Evolutionary conservation across 2,329 filamentous ascomycete genomes (phyloP).

Genomic region (Ophiostoma triangulosporum): DNA sequence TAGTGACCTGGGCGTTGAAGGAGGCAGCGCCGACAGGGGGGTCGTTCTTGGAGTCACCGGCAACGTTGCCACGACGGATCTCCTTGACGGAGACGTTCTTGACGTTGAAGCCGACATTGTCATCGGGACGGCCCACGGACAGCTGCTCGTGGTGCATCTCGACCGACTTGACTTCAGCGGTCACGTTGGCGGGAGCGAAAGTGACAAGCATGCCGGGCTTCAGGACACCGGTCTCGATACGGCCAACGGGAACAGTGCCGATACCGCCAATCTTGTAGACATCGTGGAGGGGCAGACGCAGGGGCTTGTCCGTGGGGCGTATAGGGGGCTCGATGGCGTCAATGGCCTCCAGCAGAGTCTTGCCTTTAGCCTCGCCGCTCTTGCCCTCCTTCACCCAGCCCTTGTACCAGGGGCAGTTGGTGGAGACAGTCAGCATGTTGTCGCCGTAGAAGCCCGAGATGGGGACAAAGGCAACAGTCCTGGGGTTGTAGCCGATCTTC

Average conservation of each 20-base stretch:
- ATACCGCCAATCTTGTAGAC: conserved; percentile 99
- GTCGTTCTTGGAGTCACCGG: conserved; percentile 99
- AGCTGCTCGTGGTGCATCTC: conserved; percentile 99
- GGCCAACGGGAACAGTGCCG: conserved; percentile 98
- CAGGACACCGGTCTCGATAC: conserved; percentile 99
- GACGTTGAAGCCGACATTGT: conserved; percentile 99
- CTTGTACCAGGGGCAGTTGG: conserved; percentile 99
- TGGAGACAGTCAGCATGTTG: conserved; percentile 89
- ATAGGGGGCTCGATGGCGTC: conserved; percentile 85
- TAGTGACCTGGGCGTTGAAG: conserved; percentile 99
- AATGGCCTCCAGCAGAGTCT: conserved; percentile 98
- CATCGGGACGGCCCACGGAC: conserved; percentile 83
- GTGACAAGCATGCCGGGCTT: conserved; percentile 89
- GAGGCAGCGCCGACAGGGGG: conserved; percentile 76
- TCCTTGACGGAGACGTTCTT: conserved; percentile 99
- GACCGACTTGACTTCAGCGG: conserved; percentile 99
- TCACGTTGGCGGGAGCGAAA: conserved; percentile 96
- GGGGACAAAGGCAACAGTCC: conserved; percentile 94
- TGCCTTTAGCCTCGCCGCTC: conserved; percentile 71
- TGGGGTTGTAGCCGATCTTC: conserved; percentile 99
- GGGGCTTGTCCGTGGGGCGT: conserved; percentile 97
- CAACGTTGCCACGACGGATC: conserved; percentile 99
- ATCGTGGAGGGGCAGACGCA: conserved; percentile 99
- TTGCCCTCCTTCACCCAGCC: conserved; percentile 99
- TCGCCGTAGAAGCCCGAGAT: conserved; percentile 99